These are phyloP conservation scores for Dioscorea dumetorum DNA, from an alignment of 106 monocot genomes.

Conservation along the genomic window DNA sequence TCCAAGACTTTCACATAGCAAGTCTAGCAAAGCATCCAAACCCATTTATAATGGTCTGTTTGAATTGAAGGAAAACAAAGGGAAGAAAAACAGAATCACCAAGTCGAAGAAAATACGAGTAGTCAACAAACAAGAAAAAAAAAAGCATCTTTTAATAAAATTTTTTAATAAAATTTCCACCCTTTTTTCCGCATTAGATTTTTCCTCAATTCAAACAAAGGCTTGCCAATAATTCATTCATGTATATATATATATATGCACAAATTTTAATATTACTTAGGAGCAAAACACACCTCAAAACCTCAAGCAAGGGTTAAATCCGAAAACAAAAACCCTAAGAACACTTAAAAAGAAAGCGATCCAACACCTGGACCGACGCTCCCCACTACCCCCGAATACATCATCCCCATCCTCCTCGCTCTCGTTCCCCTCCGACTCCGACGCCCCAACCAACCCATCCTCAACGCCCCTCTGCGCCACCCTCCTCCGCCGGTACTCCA, in stretches of 20 bases:
- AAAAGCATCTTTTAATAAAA: not conserved
- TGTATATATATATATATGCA: too few relatives aligned
- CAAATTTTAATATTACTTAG: not conserved
- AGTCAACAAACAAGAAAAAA: not conserved
- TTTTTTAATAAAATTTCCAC: too few relatives aligned
- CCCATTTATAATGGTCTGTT: too few relatives aligned
- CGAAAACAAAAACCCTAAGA: not conserved
- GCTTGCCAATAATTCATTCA: not conserved
- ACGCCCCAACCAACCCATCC: not conserved
- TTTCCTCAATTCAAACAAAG: not conserved
- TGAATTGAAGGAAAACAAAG: not conserved
- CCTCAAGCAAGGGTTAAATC: not conserved
- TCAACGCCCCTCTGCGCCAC: not conserved
- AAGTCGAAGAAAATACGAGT: too few relatives aligned
- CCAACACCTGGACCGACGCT: not conserved
- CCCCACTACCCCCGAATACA: not conserved
- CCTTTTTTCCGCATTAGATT: not conserved
- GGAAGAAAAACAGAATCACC: not conserved
- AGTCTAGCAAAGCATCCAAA: too few relatives aligned
- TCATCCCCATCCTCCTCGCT: not conserved
- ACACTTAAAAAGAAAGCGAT: not conserved
- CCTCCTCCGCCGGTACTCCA: constrained; percentile 12
- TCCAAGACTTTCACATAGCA: too few relatives aligned
- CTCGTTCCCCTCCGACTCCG: not conserved
- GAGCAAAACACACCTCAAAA: not conserved